Evolutionary conservation across 192 early-diverging fungal species (phyloP), one percentile per base, ranked within the genome.

Genomic region (Chytriomyces sp.): DNA sequence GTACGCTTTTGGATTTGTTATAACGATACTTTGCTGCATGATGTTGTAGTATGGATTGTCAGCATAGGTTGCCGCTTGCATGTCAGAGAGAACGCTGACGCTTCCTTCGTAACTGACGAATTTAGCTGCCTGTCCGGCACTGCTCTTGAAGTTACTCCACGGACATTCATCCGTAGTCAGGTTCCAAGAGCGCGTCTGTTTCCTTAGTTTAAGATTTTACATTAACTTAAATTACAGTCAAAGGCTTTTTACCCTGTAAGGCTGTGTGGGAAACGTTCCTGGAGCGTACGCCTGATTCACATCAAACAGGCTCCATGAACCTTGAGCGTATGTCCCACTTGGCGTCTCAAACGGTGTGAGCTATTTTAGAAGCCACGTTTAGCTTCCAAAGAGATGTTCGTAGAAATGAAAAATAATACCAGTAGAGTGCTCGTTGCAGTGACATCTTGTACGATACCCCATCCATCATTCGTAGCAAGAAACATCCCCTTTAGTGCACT

Each of bases 251-350:
- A 77, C 76, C 53, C 76, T 45, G 18, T n/a, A 69, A 0, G 76
- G 6, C 5, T 45, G 8, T 46, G 76, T 23, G 6, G 76, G 76
- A 77, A 77, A 77, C 5, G 24, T 59, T 44, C 76, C 76, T 45
- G 76, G n/a, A 60, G 45, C 20, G 62, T 44, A 77, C 13, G 10
- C 24, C 24, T 67, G 50, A 57, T 67, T 77, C 11, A 20, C 23
- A 45, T 77, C 76, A 45, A 77, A 68, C 5, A 77, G n/a, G 46
- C 76, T 77, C 76, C 76, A 77, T 46, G 50, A 61, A 26, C 76
- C 64, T n/a, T 47, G 43, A n/a, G 64, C 65, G 2, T n/a, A 67
- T 45, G 9, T 50, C n/a, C 66, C 20, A 48, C 53, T 46, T 16
- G 50, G 24, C 18, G 13, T 3, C 26, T 7, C 66, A 61, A 50